Evolutionary conservation across 768 basidiomycete species (phyloP).

Genomic region (Rhizopogon roseolus): DNA sequence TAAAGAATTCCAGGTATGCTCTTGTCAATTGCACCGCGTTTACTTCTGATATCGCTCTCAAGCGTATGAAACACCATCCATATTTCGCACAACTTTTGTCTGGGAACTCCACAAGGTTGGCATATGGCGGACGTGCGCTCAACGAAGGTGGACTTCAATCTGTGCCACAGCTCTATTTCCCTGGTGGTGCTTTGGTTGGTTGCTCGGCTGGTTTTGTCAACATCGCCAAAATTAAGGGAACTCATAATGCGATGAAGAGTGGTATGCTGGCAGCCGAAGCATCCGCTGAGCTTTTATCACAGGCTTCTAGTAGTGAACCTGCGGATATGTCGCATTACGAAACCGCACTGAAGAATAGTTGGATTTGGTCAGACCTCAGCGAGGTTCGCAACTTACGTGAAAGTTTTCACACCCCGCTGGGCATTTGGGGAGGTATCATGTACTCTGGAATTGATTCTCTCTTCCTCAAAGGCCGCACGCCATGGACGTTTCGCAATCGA

Average conservation of each 20-base stretch:
- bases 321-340: conserved; percentile 76
- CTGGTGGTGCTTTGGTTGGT: conserved; percentile 91
- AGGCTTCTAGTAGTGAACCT: conserved; percentile 16
- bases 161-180: conserved; percentile 82
- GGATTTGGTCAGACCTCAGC: conserved; percentile 81
- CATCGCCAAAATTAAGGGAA: conserved; percentile 96
- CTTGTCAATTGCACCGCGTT: background rate
- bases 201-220: conserved; percentile 97
- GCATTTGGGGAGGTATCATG: conserved; percentile 80
- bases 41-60: conserved; percentile 9
- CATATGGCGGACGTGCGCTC: conserved; percentile 85
- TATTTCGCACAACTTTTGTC: conserved; percentile 80
- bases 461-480: conserved; percentile 77
- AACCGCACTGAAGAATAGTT: conserved; percentile 61
- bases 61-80: conserved; percentile 96
- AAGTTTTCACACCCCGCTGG: conserved; percentile 76
- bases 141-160: conserved; percentile 95
- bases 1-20: conserved; percentile 81
- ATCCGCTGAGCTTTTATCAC: conserved; percentile 58
- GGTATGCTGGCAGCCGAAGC: conserved; percentile 96
- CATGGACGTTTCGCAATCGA: conserved; percentile 86
- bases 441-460: conserved; percentile 90
- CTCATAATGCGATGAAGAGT: conserved; percentile 98
- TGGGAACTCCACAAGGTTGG: conserved; percentile 67
- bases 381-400: conserved; percentile 92